phyloP scores from a whole-genome alignment of 2,329 filamentous ascomycete genomes.

The Aspergillus terreus region DNA sequence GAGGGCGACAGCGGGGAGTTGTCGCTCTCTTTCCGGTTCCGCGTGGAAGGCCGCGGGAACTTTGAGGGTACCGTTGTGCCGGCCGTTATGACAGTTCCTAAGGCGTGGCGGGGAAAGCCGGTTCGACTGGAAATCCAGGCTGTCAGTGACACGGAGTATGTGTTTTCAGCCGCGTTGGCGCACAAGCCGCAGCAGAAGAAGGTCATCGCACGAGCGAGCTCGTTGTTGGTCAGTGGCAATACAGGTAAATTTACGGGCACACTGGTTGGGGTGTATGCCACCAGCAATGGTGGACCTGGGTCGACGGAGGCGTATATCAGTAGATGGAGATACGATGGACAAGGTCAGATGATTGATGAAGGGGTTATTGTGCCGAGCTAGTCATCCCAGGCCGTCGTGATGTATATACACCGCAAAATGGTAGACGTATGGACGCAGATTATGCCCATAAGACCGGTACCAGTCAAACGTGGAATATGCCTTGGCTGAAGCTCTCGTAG shows the following conservation, averaged over 20 bases:
- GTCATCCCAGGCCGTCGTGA: not conserved
- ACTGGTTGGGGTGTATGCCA: constrained; percentile 4
- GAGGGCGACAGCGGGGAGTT: not conserved
- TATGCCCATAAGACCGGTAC: not conserved
- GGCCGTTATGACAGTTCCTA: not conserved
- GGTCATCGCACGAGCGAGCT: not conserved
- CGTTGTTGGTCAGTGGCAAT: constrained; percentile 3
- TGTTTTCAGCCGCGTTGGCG: not conserved
- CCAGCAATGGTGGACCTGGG: not conserved
- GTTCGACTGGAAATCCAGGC: constrained; percentile 5
- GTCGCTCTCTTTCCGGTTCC: not conserved
- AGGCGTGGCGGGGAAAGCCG: not conserved
- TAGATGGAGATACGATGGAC: constrained; percentile 5
- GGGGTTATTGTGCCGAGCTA: not conserved
- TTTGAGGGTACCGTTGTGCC: not conserved
- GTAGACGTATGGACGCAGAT: not conserved
- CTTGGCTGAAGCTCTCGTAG: constrained; percentile 1
- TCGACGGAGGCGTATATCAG: constrained; percentile 5
- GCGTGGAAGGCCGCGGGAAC: not conserved
- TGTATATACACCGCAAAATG: not conserved
- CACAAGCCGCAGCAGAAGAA: not conserved
- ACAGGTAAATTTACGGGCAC: constrained; percentile 6
- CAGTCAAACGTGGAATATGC: not conserved
- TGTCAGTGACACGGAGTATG: constrained; percentile 3
- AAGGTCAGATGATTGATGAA: not conserved